Evolutionary conservation across 768 basidiomycete species (phyloP), one percentile per base, ranked within the genome.

Genomic region (Sutorius australiensis): DNA sequence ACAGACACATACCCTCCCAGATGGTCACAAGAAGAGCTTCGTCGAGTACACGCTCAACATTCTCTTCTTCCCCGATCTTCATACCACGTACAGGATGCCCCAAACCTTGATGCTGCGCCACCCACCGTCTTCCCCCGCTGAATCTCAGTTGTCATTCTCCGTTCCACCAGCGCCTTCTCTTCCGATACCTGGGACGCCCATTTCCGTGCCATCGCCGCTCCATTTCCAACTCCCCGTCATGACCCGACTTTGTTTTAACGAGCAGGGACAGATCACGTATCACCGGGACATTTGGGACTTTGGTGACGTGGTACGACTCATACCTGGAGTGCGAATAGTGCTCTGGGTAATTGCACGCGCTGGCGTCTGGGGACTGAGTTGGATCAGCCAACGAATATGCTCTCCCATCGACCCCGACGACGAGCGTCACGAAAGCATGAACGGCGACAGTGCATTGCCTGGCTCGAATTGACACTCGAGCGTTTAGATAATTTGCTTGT

Each of bases 201-300:
- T 82, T 32, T 75, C 77, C 33, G 60, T 85, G 16, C 82, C 85
- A 1, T 86, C 85, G 14, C 86, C 89, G 1, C 69, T 92, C n/a
- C 86, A 89, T 64, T 74, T 89, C 60, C 77, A 80, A 61, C 77
- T 92, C 6, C 86, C 78, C 43, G 79, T 91, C 45, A 77, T 87
- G 51, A 87, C 88, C 5, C 80, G 83, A 28, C 77, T 92, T 33
- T 78, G 80, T 31, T 89, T 92, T 69, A 91, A 91, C 68, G 89
- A 91, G 60, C 84, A 84, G 62, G 87, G 86, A n/a, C 80, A 78
- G 54, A 84, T 92, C 56, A 85, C 87, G 5, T 80, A 83, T 60
- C 90, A 93, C 65, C 79, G 87, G 28, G 90, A 92, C 62, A 76
- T 87, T 36, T 91, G 87, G 87, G 88, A 92, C 59, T 75, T 89